These are phyloP conservation scores for Phaeotremella skinneri DNA, from an alignment of 768 basidiomycete species.

Conservation along the genomic window DNA sequence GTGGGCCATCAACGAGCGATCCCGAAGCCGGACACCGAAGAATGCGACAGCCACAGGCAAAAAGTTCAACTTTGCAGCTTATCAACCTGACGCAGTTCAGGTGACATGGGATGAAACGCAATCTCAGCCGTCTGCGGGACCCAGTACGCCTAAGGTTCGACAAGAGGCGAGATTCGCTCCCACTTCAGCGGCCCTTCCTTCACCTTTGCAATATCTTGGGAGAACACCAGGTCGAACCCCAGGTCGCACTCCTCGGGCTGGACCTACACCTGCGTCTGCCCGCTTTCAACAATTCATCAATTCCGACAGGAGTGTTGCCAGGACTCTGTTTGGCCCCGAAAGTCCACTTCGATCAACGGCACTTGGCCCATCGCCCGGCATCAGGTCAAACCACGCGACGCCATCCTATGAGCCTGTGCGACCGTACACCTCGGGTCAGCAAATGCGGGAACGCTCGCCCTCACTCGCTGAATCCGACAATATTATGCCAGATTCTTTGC, in stretches of 20 bases:
- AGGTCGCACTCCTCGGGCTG: background rate
- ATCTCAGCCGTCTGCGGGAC: background rate
- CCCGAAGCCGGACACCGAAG: background rate
- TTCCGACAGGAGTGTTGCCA: background rate
- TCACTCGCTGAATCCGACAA: background rate
- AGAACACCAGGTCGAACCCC: background rate
- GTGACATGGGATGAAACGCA: conserved; percentile 33
- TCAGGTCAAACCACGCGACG: background rate
- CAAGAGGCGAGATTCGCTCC: background rate
- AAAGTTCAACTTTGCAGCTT: conserved; percentile 25
- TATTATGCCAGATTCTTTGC: background rate
- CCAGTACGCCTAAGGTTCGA: background rate
- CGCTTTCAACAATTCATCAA: too few species aligned
- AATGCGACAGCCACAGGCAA: background rate
- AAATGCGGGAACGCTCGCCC: background rate
- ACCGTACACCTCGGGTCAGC: background rate
- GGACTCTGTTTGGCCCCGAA: background rate
- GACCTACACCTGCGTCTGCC: background rate
- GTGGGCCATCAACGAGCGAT: background rate
- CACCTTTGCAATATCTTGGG: background rate
- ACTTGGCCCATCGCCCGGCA: background rate
- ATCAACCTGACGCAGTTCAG: conserved; percentile 28
- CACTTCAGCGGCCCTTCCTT: background rate
- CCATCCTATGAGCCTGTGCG: background rate
- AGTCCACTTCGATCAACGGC: background rate